These are phyloP conservation scores for Beta macrorhiza DNA, from an alignment of 179 eudicot species.

Conservation along the genomic window DNA sequence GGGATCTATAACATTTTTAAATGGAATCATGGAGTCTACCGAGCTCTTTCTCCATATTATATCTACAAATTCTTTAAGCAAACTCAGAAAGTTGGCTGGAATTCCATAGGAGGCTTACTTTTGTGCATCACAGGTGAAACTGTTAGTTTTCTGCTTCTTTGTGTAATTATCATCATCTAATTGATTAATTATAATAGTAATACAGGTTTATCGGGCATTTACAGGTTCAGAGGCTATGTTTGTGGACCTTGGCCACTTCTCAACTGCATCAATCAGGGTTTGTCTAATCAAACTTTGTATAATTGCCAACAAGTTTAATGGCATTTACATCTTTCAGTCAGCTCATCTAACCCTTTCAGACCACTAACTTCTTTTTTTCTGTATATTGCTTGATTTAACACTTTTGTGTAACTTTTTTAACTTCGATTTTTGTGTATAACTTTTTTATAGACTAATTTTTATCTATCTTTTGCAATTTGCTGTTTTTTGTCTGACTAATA, in stretches of 20 bases:
- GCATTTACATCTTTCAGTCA: no score
- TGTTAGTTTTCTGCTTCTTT: not conserved
- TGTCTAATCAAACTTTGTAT: not conserved
- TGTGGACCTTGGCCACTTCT: conserved; percentile 64
- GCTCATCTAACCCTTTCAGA: no score
- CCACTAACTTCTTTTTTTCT: no score
- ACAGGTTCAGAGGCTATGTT: conserved; percentile 73
- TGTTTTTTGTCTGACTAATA: no score
- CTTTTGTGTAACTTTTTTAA: no score
- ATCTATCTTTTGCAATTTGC: no score
- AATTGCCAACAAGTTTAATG: not conserved
- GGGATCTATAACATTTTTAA: conserved; percentile 54
- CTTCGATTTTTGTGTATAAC: no score
- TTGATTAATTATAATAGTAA: not conserved
- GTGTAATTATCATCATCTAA: not conserved
- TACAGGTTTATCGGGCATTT: conserved; percentile 18
- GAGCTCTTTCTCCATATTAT: conserved; percentile 61
- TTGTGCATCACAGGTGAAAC: conserved; percentile 55
- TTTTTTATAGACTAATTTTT: no score
- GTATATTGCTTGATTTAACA: no score
- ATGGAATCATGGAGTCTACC: conserved; percentile 49
- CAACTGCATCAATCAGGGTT: conserved; percentile 51
- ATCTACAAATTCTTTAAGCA: conserved; percentile 45
- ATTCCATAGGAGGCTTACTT: conserved; percentile 55
- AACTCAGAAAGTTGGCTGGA: conserved; percentile 50